Evolutionary conservation across 768 basidiomycete genomes (phyloP).

Genomic region (Candolleomyces eurysporus): DNA sequence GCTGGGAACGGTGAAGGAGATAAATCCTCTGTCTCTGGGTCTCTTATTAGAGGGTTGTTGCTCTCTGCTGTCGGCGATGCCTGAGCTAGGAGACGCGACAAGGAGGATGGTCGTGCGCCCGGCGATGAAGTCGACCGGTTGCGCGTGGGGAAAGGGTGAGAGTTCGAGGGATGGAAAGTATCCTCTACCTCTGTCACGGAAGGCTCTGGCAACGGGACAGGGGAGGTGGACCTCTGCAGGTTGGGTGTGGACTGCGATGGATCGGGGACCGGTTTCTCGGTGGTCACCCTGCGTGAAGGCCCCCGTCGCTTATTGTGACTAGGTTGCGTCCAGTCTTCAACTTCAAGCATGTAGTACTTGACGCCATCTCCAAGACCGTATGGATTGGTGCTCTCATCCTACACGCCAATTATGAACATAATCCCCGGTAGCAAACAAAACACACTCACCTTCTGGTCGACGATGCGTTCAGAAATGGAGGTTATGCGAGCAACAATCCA

Average conservation of each 20-base stretch:
- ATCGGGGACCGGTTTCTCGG: slow-evolving; percentile 27
- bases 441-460: slow-evolving; percentile 65
- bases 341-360: slow-evolving; percentile 92
- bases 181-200: slow-evolving; percentile 74
- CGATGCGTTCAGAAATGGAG: slow-evolving; percentile 81
- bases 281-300: slow-evolving; percentile 48
- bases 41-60: slow-evolving; percentile 15
- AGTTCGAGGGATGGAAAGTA: slow-evolving; percentile 67
- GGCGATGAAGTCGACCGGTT: slow-evolving; percentile 67
- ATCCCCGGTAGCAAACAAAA: slow-evolving; percentile 10
- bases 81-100: slow-evolving; percentile 78
- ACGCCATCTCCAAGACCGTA: slow-evolving; percentile 85
- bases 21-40: slow-evolving; percentile 13
- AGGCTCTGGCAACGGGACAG: slow-evolving; percentile 49
- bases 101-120: slow-evolving; percentile 70
- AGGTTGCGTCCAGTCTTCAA: slow-evolving; percentile 90
- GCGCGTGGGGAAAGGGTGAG: slow-evolving; percentile 63
- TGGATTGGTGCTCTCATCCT: slow-evolving; percentile 87
- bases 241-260: slow-evolving; percentile 34
- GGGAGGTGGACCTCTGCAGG: slow-evolving; percentile 14
- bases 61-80: slow-evolving; percentile 46
- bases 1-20: slow-evolving; percentile 9
- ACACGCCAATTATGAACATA: neutral
- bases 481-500: slow-evolving; percentile 96
- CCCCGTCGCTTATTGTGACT: slow-evolving; percentile 59